Base-by-base conservation (phyloP, 73 alveolate genomes). In the Blepharisma japonicum region DNA sequence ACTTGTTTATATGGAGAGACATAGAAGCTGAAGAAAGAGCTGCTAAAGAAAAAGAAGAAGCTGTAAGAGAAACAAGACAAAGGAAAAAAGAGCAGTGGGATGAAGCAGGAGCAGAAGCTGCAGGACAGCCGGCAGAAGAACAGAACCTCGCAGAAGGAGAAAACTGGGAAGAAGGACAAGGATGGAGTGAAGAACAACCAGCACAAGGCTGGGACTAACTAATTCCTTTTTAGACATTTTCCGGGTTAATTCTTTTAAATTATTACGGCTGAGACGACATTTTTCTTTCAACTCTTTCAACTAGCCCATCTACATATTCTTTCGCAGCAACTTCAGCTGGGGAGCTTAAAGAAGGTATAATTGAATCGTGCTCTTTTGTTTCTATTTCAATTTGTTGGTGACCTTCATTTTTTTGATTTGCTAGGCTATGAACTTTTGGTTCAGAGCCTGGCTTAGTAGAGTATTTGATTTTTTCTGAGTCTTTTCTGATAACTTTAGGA, bases 1-100 rank as follows among this genome's bases (percentile, higher is more conserved):
- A 81, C 61, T 77, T 81, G 66, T 81, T 81, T 83, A 72, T 72
- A 55, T 79, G 55, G 61, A 81, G 61, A 71, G 81, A 74, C 81
- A 32, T 32, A 32, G 42, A 32, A 32, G 42, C 42, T 3, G 42
- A 32, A 32, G 42, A 32, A 32, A 21, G 66, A 9, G 78, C 71
- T 54, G 81, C 71, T 39, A 71, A 68, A 39, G 47, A 81, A 67
- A 77, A 71, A 72, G 83, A 45, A 45, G 83, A 77, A 54, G 83
- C 71, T 42, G 83, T 61, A 55, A 46, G 55, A 71, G 87, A 32
- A 32, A 32, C 42, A 32, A 32, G 42, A 32, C 42, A 32, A 32
- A 32, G 42, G 42, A 32, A 32, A 32, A 32, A 32, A 32, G 42
- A 32, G 42, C 42, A 32, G 3, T 32, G 42, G 42, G 42, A 32